Conservation (phyloP, 805 yeast genomes). For the Candida ascalaphidarum region DNA sequence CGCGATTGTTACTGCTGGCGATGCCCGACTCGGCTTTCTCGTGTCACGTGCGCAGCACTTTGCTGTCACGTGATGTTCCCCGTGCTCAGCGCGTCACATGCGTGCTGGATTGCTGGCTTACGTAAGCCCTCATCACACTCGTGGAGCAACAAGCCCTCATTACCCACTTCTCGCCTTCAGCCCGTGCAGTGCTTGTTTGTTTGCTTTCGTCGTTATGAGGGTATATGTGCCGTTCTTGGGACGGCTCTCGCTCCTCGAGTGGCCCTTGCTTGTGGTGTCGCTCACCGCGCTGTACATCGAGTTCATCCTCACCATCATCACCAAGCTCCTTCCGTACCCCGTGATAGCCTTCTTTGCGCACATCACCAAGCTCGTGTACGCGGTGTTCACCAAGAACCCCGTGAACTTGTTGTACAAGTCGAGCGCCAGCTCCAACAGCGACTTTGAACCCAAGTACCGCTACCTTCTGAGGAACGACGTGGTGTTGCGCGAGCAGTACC, state of each 20-base stretch:
- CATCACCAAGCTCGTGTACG: conserved; percentile 17
- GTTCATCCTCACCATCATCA: conserved; percentile 34
- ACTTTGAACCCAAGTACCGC: conserved; percentile 11
- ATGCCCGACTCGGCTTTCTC: too few species aligned
- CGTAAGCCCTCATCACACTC: too few species aligned
- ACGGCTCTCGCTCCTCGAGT: conserved; percentile 39
- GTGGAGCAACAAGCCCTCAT: too few species aligned
- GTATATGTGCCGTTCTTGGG: conserved; percentile 15
- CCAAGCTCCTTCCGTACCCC: conserved; percentile 36
- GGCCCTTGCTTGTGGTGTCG: conserved; percentile 38
- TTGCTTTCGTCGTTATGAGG: too few species aligned
- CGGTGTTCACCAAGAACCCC: conserved; percentile 18
- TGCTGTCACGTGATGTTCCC: too few species aligned
- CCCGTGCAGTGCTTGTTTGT: too few species aligned
- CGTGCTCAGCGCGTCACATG: too few species aligned
- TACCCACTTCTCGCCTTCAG: too few species aligned
- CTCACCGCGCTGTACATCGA: conserved; percentile 43
- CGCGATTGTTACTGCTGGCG: too few species aligned
- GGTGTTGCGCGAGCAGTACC: conserved; percentile 13
- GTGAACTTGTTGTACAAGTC: conserved; percentile 10
- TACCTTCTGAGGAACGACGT: conserved; percentile 12
- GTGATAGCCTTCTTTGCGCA: conserved; percentile 28
- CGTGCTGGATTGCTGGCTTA: too few species aligned
- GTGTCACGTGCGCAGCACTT: too few species aligned
- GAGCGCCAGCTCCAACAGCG: conserved; percentile 1